Percentiles rank a stretch among this genome's conserved stretches.
Conservation (phyloP, 2,329 filamentous ascomycete species). For the Talaromyces rugulosus region DNA sequence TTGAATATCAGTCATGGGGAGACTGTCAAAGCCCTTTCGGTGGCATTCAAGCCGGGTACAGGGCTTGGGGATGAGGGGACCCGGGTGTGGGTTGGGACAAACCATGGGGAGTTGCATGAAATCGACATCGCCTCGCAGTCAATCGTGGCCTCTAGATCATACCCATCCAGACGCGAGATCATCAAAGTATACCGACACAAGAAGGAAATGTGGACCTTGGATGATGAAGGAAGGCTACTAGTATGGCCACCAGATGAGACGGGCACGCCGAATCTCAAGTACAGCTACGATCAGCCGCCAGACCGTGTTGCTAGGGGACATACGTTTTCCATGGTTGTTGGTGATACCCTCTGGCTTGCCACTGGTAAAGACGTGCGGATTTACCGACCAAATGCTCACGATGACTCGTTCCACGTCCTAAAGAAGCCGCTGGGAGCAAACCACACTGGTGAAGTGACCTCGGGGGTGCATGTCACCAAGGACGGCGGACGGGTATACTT, state of each 20-base stretch:
- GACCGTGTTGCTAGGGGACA: slow-evolving; percentile 77
- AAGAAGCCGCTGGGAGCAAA: slow-evolving; percentile 66
- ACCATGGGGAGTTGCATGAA: slow-evolving; percentile 81
- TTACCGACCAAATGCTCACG: slow-evolving; percentile 68
- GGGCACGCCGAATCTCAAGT: slow-evolving; percentile 68
- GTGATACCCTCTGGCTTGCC: slow-evolving; percentile 81
- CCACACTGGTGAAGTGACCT: slow-evolving; percentile 79
- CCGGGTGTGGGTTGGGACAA: slow-evolving; percentile 85
- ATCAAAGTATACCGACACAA: slow-evolving; percentile 80
- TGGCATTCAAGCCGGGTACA: slow-evolving; percentile 79
- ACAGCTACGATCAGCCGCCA: slow-evolving; percentile 61
- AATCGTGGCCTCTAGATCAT: slow-evolving; percentile 64
- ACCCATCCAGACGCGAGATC: slow-evolving; percentile 75
- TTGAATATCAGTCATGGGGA: slow-evolving; percentile 82
- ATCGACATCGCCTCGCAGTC: slow-evolving; percentile 73
- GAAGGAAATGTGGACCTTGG: slow-evolving; percentile 89
- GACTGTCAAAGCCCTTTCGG: slow-evolving; percentile 72
- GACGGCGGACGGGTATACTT: slow-evolving; percentile 79
- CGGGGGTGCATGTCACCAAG: slow-evolving; percentile 69
- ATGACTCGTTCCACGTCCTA: slow-evolving; percentile 69
- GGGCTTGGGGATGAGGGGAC: slow-evolving; percentile 76
- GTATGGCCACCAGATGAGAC: slow-evolving; percentile 79
- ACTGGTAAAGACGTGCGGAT: slow-evolving; percentile 82
- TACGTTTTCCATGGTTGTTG: slow-evolving; percentile 84
- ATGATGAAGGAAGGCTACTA: slow-evolving; percentile 80